Base-by-base conservation (phyloP, 148 eudicot species). In the Rhododendron molle region DNA sequence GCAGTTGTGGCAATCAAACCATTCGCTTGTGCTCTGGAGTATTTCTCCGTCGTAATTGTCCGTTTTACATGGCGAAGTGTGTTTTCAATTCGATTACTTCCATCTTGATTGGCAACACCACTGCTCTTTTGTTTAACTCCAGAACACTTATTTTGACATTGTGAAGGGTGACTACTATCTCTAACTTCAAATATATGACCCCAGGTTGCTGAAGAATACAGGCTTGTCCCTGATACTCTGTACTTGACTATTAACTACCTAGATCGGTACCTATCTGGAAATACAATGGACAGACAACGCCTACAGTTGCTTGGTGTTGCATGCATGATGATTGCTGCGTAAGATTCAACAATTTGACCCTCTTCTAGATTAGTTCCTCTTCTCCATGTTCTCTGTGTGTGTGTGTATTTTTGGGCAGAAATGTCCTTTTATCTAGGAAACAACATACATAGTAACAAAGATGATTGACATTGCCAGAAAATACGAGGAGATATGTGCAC, bases 251-350 rank as follows among this genome's bases (percentile, higher is more conserved):
- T 97, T n/a, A 97, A 97, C 91, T 95, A 95, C 88, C 92, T 97
- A 62, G 99, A 97, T 86, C 92, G 99, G 50, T 97, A 95, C 90
- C 96, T 97, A 34, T 94, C 98, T 72, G 98, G 98, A 14, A 97
- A 97, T 85, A 32, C 87, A 5, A 91, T 97, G 89, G 94, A 97
- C 72, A 90, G 98, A 69, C 98, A 97, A 89, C 89, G 93, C 28
- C 86, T 97, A 88, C 99, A 97, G 60, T 89, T 97, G 91, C 93
- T 97, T 43, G 99, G 99, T 62, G 95, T 97, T 67, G 95, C 98
- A 6, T 95, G 95, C 91, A 97, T 97, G 98, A 95, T 97, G 98
- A 91, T 97, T 82, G 98, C 99, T n/a, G 83, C 98, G 98, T 95
- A 97, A 95, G 98, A 58, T 18, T 65, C 74, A 71, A 44, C 2